Conservation (phyloP, 495 filamentous ascomycete genomes). For the Penicillium daleae region DNA sequence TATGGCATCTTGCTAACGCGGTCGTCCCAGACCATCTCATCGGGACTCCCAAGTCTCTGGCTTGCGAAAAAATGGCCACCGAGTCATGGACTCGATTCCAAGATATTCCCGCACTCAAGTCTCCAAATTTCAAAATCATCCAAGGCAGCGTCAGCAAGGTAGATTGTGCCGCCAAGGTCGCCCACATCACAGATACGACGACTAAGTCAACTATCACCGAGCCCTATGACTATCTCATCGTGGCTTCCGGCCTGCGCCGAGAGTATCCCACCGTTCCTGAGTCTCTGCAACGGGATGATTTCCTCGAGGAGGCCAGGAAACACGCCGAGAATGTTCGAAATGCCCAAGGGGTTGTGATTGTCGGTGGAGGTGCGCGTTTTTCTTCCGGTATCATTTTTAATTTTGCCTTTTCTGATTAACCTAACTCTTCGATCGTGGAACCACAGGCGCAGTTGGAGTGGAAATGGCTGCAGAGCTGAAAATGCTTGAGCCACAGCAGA, state of each 20-base stretch:
- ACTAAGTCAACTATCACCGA: constrained; percentile 31
- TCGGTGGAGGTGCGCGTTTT: constrained; percentile 51
- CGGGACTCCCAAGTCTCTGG: constrained; percentile 64
- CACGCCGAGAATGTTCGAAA: constrained; percentile 31
- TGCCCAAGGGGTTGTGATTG: constrained; percentile 55
- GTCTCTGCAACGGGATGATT: constrained; percentile 55
- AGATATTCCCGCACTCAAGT: constrained; percentile 60
- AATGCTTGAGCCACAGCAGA: constrained; percentile 55
- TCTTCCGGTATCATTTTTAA: constrained; percentile 10
- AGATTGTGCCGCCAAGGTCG: constrained; percentile 54
- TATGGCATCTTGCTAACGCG: constrained; percentile 4
- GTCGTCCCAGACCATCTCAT: constrained; percentile 57
- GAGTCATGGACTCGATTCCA: constrained; percentile 65
- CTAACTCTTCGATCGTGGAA: neutral
- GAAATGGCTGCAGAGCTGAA: constrained; percentile 74
- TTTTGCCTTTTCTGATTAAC: constrained; percentile 8
- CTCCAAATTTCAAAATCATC: constrained; percentile 54
- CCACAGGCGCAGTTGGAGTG: constrained; percentile 65
- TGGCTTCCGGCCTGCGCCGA: constrained; percentile 61
- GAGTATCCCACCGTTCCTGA: constrained; percentile 67
- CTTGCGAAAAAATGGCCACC: constrained; percentile 55
- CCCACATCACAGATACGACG: constrained; percentile 44
- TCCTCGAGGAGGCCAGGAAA: constrained; percentile 54
- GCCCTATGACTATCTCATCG: constrained; percentile 68
- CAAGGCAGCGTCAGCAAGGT: constrained; percentile 60